phyloP scores from a whole-genome alignment of 257 asterid genomes.

The Solanum sparsipilum region DNA sequence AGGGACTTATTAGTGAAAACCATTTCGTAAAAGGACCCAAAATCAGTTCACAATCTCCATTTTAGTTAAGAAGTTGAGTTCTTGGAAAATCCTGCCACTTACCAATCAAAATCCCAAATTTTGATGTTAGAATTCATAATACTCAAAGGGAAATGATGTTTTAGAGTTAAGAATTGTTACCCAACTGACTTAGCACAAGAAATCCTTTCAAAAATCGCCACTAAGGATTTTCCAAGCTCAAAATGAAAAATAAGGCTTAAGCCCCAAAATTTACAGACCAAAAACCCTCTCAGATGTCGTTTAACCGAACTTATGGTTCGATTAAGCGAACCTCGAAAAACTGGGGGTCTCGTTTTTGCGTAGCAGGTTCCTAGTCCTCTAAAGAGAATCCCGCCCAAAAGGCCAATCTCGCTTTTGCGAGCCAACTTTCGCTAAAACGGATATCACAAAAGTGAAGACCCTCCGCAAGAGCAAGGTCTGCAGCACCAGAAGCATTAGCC shows the following conservation, averaged over 20 bases:
- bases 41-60: neutral
- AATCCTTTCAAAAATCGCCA: no score
- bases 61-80: neutral
- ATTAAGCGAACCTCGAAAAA: neutral
- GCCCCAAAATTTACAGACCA: neutral
- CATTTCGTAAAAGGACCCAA: neutral
- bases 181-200: no score
- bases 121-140: neutral
- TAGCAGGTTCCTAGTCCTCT: no score
- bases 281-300: neutral
- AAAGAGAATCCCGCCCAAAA: neutral
- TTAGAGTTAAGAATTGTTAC: no score
- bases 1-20: neutral
- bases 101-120: neutral
- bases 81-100: neutral
- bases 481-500: neutral
- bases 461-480: neutral
- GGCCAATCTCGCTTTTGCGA: neutral
- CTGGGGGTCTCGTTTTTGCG: neutral
- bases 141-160: no score
- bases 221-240: neutral
- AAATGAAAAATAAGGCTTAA: no score
- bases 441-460: neutral
- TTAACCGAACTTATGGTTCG: no score
- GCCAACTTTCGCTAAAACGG: neutral